A percentile compares a stretch with the other conserved stretches of the same genome.
These are phyloP conservation scores for Trichoderma aggressivum DNA, from an alignment of 2,329 filamentous ascomycete genomes.

Conservation along the genomic window DNA sequence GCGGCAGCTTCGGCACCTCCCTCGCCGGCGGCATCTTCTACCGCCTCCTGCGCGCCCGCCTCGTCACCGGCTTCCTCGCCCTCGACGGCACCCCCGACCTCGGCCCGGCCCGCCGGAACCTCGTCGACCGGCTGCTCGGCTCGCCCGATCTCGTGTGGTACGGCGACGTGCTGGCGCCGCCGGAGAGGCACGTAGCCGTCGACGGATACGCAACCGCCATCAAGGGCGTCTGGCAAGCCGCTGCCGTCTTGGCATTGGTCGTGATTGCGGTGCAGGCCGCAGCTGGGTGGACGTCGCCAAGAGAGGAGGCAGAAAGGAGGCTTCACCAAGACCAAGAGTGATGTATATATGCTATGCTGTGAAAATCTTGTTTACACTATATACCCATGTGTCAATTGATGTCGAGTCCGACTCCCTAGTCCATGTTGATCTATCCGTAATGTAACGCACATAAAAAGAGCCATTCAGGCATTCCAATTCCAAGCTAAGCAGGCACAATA, in stretches of 20 bases:
- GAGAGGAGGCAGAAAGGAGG: slow-evolving; percentile 27
- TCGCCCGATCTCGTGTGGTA: slow-evolving; percentile 50
- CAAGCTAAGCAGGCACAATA: background rate
- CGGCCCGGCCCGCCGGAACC: slow-evolving; percentile 32
- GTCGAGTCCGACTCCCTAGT: background rate
- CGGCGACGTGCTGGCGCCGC: slow-evolving; percentile 35
- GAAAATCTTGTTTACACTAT: background rate
- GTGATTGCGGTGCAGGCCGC: slow-evolving; percentile 48
- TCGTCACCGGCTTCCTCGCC: slow-evolving; percentile 55
- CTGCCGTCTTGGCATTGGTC: slow-evolving; percentile 41
- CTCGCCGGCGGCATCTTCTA: slow-evolving; percentile 75
- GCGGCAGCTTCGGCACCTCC: slow-evolving; percentile 74
- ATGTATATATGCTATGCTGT: background rate
- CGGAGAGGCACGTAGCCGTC: slow-evolving; percentile 46
- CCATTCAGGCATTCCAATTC: background rate
- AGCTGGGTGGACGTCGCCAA: slow-evolving; percentile 49
- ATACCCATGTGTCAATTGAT: background rate
- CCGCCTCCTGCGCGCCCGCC: slow-evolving; percentile 52
- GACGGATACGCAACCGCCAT: slow-evolving; percentile 46
- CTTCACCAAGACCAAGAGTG: slow-evolving; percentile 27
- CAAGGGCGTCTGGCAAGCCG: slow-evolving; percentile 45
- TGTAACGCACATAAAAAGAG: background rate
- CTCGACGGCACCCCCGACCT: slow-evolving; percentile 40
- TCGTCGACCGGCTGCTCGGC: slow-evolving; percentile 49
- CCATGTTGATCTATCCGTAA: background rate